These are phyloP conservation scores for Novymonas esmeraldas DNA, from an alignment of 208 protist species.

Conservation along the genomic window DNA sequence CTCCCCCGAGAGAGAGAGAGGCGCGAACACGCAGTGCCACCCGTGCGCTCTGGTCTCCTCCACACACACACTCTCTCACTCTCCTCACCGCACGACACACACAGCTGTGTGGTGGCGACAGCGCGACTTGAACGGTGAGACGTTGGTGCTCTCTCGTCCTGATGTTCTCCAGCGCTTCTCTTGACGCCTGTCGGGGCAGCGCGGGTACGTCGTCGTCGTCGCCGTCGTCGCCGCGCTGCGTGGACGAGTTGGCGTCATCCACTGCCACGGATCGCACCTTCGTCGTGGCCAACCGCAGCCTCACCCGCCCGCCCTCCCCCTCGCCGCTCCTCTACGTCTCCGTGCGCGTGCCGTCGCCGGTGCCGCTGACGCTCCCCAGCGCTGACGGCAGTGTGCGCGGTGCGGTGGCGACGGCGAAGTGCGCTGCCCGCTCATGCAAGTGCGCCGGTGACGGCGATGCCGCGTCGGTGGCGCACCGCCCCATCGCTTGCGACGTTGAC, in stretches of 20 bases:
- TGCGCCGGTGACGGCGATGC: too few species aligned
- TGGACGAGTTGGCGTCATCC: constrained; percentile 19
- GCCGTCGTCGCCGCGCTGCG: constrained; percentile 3
- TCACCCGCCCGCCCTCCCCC: constrained; percentile 2
- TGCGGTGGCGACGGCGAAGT: not conserved
- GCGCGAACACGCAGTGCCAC: too few species aligned
- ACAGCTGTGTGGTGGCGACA: too few species aligned
- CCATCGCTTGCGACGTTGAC: not conserved
- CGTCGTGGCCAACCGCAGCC: not conserved
- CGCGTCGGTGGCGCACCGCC: too few species aligned
- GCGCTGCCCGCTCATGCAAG: not conserved
- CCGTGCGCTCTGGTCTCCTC: too few species aligned
- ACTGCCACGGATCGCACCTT: constrained; percentile 6
- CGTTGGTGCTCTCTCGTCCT: not conserved
- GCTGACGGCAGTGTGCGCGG: not conserved
- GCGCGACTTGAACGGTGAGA: too few species aligned
- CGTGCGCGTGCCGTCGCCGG: constrained; percentile 1
- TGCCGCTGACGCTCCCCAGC: not conserved
- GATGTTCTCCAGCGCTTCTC: not conserved
- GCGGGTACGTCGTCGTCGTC: not conserved
- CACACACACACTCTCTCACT: too few species aligned
- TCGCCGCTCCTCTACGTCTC: constrained; percentile 18
- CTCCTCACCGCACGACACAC: too few species aligned
- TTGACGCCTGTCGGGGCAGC: not conserved
- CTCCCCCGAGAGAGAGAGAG: not conserved